These are phyloP conservation scores for Biscutella laevigata DNA, from an alignment of 441 rosid species.

Conservation along the genomic window DNA sequence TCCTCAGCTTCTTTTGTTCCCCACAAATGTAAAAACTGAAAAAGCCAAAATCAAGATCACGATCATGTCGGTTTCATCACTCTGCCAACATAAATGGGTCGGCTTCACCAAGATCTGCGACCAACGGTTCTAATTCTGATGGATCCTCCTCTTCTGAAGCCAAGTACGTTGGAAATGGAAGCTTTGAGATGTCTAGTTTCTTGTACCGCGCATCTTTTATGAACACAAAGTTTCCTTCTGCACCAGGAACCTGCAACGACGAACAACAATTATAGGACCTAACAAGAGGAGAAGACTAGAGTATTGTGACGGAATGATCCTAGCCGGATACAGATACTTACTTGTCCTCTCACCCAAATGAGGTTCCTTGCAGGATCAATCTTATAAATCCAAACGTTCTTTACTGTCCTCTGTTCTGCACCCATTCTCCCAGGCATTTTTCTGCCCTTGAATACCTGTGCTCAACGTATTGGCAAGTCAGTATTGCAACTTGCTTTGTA, in stretches of 20 bases:
- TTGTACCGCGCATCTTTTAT: slow-evolving; percentile 72
- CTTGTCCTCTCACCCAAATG: slow-evolving; percentile 96
- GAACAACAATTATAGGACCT: neutral
- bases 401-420: slow-evolving; percentile 69
- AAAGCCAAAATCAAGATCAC: slow-evolving; percentile 4
- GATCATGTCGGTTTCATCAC: slow-evolving; percentile 27
- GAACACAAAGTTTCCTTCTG: slow-evolving; percentile 83
- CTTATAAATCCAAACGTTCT: slow-evolving; percentile 88
- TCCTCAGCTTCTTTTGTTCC: slow-evolving; percentile 31
- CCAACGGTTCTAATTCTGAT: slow-evolving; percentile 39
- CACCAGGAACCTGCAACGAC: slow-evolving; percentile 71
- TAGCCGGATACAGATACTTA: slow-evolving; percentile 27
- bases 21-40: slow-evolving; percentile 12
- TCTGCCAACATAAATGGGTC: slow-evolving; percentile 89
- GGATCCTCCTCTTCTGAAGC: slow-evolving; percentile 50
- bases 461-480: slow-evolving; percentile 12
- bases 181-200: slow-evolving; percentile 60
- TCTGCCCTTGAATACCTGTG: slow-evolving; percentile 85
- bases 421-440: slow-evolving; percentile 99
- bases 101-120: slow-evolving; percentile 72
- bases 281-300: neutral
- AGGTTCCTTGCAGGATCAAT: slow-evolving; percentile 81
- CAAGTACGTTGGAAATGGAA: slow-evolving; percentile 87
- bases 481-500: neutral
- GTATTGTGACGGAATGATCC: neutral